Evolutionary conservation across 2,329 filamentous ascomycete species (phyloP), one percentile per base, ranked within the genome.

Genomic region (Zymoseptoria crescenta): DNA sequence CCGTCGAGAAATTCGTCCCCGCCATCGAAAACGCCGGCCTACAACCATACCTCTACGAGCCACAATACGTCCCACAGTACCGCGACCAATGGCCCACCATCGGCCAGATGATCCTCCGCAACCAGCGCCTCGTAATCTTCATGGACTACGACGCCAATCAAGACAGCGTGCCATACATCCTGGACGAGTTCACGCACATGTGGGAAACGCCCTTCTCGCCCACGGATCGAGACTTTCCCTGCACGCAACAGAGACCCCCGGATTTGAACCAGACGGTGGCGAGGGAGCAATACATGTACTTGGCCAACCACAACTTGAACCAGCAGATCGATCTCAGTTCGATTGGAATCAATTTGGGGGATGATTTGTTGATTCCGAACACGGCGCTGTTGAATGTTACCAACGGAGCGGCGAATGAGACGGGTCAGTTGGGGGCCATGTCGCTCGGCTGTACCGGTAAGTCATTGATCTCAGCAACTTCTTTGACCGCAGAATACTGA

Each of bases 251-350:
- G 70, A 86, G 92, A 0, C 91, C 92, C 0, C 89, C 89, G 0
- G 77, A 82, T 50, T 76, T 95, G 59, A 69, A 72, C 0, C 74
- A 80, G 1, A 79, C 83, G 7, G 81, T 83, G 2, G 71, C 73
- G 16, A 70, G 71, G 0, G 76, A 78, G 59, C 78, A 86, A 29
- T 81, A 86, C 50, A 80, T 96, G 74, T 95, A 92, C 72, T 81
- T 96, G 69, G 83, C 88, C 68, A 96, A 96, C 74, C 92, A 96
- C 77, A 96, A 96, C 71, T 81, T 96, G 59, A 96, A 96, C 72
- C 81, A 87, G 60, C 81, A 91, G 65, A 82, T 96, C 62, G 81
- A 82, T 56, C 74, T 95, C 41, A 64, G 63, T 9, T 62, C 65
- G 13, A 30, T 72, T 13, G 83, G 86, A 2, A 84, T 83, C 29